Base-by-base conservation (phyloP, 2,329 filamentous ascomycete species). In the Apiospora sp. region DNA sequence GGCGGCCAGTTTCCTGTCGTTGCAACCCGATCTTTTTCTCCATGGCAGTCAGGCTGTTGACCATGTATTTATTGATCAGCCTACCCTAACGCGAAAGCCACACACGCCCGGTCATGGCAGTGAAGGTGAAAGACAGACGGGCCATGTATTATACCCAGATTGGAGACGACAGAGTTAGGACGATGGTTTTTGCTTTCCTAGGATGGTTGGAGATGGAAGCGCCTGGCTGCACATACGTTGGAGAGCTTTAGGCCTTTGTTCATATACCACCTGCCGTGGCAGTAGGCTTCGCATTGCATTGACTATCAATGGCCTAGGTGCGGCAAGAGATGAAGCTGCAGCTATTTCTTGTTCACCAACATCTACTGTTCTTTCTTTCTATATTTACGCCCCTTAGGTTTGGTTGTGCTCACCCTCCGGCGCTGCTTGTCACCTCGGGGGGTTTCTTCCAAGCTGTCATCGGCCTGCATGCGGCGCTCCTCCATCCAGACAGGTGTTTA, bases 211-310 rank as follows among this genome's bases (percentile, higher is more conserved):
- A 69, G 67, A 69, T 49, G 67, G 67, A 69, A 37, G 27, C 67
- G 44, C 48, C 30, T 64, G 67, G 67, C 67, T 37, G 67, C 43
- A 69, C 67, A 69, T 69, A 69, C 27, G n/a, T 69, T 69, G 67
- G 67, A 69, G 67, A 46, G 27, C 67, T 64, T 34, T 41, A 64
- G 19, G 58, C 58, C 30, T 64, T 64, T 13, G 30, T 64, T 41
- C 58, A 24, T 64, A 41, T 41, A 64, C 19, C 58, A 64, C 58
- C 58, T 37, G 37, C 37, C 7, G 37, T 41, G 58, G 19, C 58
- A 64, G 10, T 51, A 51, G 49, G 49, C 49, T 51, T 24, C 49
- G 49, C 10, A 30, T 41, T 10, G 37, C 49, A 51, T 51, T 51
- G 49, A 51, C 49, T 51, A 41, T 34, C 34, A n/a, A 14, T 64